phyloP scores from a whole-genome alignment of 2,329 filamentous ascomycete species.

The Aspergillus sp. region DNA sequence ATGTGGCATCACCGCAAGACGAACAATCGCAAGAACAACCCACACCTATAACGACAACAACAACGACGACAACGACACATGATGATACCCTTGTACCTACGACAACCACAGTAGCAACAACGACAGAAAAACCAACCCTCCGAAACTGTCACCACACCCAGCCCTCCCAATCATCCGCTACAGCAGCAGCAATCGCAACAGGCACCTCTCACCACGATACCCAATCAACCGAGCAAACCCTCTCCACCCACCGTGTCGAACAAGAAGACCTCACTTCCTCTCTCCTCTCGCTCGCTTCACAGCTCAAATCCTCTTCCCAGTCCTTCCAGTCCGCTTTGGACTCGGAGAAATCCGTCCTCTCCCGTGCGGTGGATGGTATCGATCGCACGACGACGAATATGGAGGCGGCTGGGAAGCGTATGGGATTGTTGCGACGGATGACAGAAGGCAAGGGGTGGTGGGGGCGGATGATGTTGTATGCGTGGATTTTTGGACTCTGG shows the following conservation, averaged over 20 bases:
- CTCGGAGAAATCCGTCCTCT: slow-evolving; percentile 67
- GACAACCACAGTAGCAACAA: slow-evolving; percentile 5
- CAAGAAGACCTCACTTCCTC: slow-evolving; percentile 79
- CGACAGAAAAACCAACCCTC: slow-evolving; percentile 15
- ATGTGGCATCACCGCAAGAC: background rate
- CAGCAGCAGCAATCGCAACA: slow-evolving; percentile 13
- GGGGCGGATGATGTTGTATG: slow-evolving; percentile 78
- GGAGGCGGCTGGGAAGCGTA: slow-evolving; percentile 68
- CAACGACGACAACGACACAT: slow-evolving; percentile 8
- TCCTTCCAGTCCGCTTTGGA: slow-evolving; percentile 69
- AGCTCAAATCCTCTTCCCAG: slow-evolving; percentile 70
- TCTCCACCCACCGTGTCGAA: slow-evolving; percentile 72
- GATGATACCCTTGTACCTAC: background rate
- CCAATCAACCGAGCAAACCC: slow-evolving; percentile 61
- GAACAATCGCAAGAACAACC: slow-evolving; percentile 2
- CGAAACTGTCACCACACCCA: slow-evolving; percentile 18
- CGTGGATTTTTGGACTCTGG: slow-evolving; percentile 77
- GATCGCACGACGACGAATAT: slow-evolving; percentile 72
- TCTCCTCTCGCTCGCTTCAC: slow-evolving; percentile 72
- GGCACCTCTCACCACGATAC: slow-evolving; percentile 7
- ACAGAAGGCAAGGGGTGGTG: slow-evolving; percentile 86
- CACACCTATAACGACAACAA: slow-evolving; percentile 7
- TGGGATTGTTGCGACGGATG: slow-evolving; percentile 73
- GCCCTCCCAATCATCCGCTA: slow-evolving; percentile 4
- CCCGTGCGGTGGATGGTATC: slow-evolving; percentile 67